These are phyloP conservation scores for Bidens hawaiensis DNA, from an alignment of 140 eudicot species.

Conservation along the genomic window DNA sequence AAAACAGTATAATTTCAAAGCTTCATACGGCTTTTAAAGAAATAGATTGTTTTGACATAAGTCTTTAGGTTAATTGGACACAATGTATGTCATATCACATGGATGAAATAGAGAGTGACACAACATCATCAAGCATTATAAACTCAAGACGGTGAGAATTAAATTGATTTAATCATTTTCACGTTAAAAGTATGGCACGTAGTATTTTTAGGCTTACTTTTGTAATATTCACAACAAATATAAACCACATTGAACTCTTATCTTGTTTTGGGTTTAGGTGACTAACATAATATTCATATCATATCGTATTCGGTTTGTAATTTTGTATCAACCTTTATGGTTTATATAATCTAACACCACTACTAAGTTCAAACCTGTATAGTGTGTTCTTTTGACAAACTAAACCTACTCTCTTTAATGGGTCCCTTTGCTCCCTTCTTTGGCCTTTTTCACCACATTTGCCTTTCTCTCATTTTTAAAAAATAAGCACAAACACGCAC, in stretches of 20 bases:
- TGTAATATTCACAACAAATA: neutral
- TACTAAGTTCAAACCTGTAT: neutral
- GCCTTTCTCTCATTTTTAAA: neutral
- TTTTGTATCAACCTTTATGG: no score
- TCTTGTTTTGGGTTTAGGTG: no score
- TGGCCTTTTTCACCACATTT: slow-evolving; percentile 17
- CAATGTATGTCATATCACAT: no score
- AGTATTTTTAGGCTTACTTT: neutral
- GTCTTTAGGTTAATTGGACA: neutral
- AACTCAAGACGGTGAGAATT: neutral
- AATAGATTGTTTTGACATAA: no score
- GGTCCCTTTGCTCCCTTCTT: neutral
- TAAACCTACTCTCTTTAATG: slow-evolving; percentile 5
- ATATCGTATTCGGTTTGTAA: no score
- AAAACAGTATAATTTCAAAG: no score
- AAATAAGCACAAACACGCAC: neutral
- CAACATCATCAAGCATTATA: no score
- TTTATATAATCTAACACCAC: neutral
- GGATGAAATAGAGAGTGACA: neutral
- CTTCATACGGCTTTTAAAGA: no score
- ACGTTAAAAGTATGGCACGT: neutral
- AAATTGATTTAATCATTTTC: no score
- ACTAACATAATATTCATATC: no score
- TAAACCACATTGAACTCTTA: neutral
- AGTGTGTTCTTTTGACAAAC: neutral